Evolutionary conservation across 306 rosid species (phyloP).

Genomic region (Trichosanthes truncata): DNA sequence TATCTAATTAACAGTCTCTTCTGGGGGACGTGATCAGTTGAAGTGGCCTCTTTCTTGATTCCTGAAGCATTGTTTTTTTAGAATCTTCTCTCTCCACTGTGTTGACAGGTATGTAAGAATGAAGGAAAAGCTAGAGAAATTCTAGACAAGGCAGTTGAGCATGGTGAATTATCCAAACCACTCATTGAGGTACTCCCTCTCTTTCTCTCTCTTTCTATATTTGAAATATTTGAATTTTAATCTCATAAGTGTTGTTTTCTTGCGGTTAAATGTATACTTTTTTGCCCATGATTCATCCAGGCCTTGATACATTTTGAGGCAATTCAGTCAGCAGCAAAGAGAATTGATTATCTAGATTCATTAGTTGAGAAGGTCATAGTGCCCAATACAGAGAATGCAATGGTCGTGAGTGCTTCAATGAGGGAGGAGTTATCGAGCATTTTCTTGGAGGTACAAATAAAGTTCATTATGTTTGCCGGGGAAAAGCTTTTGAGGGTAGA

Average conservation of each 20-base stretch:
- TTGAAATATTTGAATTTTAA: conserved; percentile 2
- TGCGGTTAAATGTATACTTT: neutral
- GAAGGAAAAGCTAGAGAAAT: conserved; percentile 75
- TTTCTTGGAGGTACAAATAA: conserved; percentile 57
- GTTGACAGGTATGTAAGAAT: conserved; percentile 63
- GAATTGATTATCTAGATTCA: conserved; percentile 61
- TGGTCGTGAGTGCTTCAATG: conserved; percentile 45
- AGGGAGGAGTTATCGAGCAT: conserved; percentile 90
- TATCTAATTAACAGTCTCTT: neutral
- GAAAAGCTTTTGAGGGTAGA: neutral
- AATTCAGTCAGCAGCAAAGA: conserved; percentile 60
- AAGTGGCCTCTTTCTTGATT: neutral
- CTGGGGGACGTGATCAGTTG: neutral
- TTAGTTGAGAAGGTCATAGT: conserved; percentile 61
- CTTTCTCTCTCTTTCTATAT: conserved; percentile 14
- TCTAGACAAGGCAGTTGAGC: conserved; percentile 67
- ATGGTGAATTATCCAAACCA: conserved; percentile 57
- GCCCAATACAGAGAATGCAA: conserved; percentile 52
- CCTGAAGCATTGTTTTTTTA: conserved; percentile 9
- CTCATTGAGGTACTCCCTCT: conserved; percentile 58
- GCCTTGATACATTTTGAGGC: conserved; percentile 89
- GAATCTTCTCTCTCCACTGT: neutral
- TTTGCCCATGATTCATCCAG: conserved; percentile 33
- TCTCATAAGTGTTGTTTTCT: neutral
- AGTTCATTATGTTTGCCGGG: neutral